phyloP scores from a whole-genome alignment of 2,329 filamentous ascomycete genomes.

The Aspergillus tubingensis region DNA sequence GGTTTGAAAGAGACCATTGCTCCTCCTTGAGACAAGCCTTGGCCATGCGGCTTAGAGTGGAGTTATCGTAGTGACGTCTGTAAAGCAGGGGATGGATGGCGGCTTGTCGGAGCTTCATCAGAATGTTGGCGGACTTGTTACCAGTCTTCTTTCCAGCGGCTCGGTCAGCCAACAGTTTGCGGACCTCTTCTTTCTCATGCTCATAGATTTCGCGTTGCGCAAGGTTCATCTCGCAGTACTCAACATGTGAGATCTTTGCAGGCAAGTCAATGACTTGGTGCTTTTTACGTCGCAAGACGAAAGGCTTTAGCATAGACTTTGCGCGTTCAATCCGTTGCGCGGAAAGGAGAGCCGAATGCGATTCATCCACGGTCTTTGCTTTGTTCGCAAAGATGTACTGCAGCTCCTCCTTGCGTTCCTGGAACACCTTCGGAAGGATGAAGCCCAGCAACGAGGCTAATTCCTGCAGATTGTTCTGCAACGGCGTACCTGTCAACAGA shows the following conservation, averaged over 20 bases:
- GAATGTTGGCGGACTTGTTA: slow-evolving; percentile 63
- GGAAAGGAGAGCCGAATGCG: slow-evolving; percentile 79
- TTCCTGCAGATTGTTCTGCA: slow-evolving; percentile 96
- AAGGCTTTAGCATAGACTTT: slow-evolving; percentile 89
- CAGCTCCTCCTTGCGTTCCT: slow-evolving; percentile 74
- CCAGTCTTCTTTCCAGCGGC: slow-evolving; percentile 57
- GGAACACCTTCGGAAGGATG: slow-evolving; percentile 84
- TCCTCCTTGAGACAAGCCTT: slow-evolving; percentile 73
- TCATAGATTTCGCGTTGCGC: slow-evolving; percentile 74
- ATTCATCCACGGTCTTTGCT: slow-evolving; percentile 72
- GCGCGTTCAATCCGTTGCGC: slow-evolving; percentile 83
- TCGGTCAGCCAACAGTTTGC: slow-evolving; percentile 61
- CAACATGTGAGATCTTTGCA: slow-evolving; percentile 72
- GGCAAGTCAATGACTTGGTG: slow-evolving; percentile 88
- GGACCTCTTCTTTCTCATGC: slow-evolving; percentile 64
- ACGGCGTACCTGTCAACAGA: slow-evolving; percentile 83
- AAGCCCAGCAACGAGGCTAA: slow-evolving; percentile 90
- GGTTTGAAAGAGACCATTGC: slow-evolving; percentile 52
- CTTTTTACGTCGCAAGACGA: slow-evolving; percentile 92
- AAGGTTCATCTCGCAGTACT: slow-evolving; percentile 76
- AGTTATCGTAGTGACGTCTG: slow-evolving; percentile 75
- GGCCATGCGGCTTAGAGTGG: slow-evolving; percentile 73
- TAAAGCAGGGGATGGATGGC: slow-evolving; percentile 90
- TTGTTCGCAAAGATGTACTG: slow-evolving; percentile 88
- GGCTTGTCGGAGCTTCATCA: slow-evolving; percentile 90